phyloP scores from a whole-genome alignment of 176 grass and related monocot species.

The Microstegium vimineum region DNA sequence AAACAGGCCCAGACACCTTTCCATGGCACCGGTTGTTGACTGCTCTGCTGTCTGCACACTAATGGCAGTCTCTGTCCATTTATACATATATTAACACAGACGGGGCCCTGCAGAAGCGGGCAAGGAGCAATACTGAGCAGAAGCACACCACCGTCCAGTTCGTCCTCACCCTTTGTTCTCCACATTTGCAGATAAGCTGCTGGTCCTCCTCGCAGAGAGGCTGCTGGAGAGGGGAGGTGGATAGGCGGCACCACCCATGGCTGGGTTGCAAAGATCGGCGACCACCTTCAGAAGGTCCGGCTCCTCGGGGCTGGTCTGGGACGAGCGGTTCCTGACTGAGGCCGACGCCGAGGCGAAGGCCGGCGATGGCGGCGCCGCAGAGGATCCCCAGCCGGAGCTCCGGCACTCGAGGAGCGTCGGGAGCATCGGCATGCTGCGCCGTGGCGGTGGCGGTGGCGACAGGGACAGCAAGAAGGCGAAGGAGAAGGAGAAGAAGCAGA shows the following conservation, averaged over 20 bases:
- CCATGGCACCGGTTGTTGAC: slow-evolving; percentile 41
- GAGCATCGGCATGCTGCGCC: slow-evolving; percentile 41
- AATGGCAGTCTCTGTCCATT: slow-evolving; percentile 34
- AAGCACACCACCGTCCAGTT: slow-evolving; percentile 2
- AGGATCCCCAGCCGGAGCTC: slow-evolving; percentile 45
- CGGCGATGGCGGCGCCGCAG: not conserved
- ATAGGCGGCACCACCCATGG: slow-evolving; percentile 41
- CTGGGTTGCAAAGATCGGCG: slow-evolving; percentile 76
- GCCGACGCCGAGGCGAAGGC: not conserved
- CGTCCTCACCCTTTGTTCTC: slow-evolving; percentile 9
- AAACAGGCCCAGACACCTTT: slow-evolving; percentile 28
- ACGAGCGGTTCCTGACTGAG: slow-evolving; percentile 62
- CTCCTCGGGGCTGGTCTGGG: slow-evolving; percentile 82
- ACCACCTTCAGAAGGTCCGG: slow-evolving; percentile 85
- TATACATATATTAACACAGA: slow-evolving; percentile 43
- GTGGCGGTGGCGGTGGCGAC: not conserved
- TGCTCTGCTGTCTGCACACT: slow-evolving; percentile 45
- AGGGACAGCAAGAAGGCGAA: slow-evolving; percentile 14
- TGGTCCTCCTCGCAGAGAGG: not conserved
- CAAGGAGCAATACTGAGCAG: not conserved
- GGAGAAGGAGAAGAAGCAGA: slow-evolving; percentile 5
- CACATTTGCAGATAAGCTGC: slow-evolving; percentile 30
- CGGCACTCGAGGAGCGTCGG: slow-evolving; percentile 65
- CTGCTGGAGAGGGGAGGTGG: slow-evolving; percentile 24
- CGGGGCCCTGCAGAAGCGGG: slow-evolving; percentile 1